Evolutionary conservation across 371 early-diverging fungal genomes (phyloP).

Genomic region (Rhizopus microsporus): DNA sequence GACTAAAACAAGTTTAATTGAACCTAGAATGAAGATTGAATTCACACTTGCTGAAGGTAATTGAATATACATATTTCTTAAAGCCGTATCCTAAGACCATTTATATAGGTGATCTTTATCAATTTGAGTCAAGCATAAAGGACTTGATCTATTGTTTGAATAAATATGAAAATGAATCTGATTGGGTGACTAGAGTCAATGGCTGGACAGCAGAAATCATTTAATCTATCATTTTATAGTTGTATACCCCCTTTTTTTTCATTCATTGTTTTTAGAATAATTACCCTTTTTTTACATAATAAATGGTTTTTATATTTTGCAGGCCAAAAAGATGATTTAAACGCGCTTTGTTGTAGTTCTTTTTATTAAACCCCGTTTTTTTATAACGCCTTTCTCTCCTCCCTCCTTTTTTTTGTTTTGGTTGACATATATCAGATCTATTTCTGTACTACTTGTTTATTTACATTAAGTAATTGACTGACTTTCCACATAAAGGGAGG

Average conservation of each 20-base stretch:
- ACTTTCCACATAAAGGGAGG: neutral
- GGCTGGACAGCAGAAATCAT: constrained; percentile 13
- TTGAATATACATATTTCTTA: no score
- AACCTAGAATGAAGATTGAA: constrained; percentile 14
- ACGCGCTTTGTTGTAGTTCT: no score
- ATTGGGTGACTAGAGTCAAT: constrained; percentile 24
- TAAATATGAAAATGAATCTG: constrained; percentile 25
- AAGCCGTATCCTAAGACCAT: no score
- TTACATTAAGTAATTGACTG: neutral
- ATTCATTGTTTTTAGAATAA: no score
- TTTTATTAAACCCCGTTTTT: no score
- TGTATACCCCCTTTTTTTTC: neutral
- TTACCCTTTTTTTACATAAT: no score
- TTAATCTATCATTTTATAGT: neutral
- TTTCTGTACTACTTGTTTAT: neutral
- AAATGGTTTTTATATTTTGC: no score
- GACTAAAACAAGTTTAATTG: constrained; percentile 3
- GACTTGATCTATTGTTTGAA: constrained; percentile 20
- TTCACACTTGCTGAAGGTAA: constrained; percentile 14
- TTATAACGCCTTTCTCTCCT: no score
- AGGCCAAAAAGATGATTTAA: no score
- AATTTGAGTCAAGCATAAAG: constrained; percentile 12
- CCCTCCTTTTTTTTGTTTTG: neutral
- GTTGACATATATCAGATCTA: neutral
- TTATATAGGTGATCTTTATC: neutral